Evolutionary conservation across 306 rosid genomes (phyloP).

Genomic region (Glycine tomentella): DNA sequence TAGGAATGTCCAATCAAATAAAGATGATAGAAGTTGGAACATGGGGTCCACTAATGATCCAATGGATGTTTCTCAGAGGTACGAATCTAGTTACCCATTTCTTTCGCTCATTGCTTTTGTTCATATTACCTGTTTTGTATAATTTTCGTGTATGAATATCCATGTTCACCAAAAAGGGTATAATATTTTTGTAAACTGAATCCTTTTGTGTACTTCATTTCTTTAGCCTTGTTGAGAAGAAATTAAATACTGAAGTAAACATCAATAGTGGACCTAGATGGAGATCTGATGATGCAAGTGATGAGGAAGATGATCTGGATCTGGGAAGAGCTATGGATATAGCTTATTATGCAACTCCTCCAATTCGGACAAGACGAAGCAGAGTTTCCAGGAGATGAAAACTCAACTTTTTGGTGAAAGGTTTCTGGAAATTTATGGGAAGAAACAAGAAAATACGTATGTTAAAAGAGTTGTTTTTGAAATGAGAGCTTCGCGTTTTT

Average conservation of each 20-base stretch:
- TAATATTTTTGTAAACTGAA: constrained; percentile 41
- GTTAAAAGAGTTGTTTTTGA: constrained; percentile 37
- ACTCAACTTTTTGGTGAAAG: not conserved
- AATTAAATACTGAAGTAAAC: constrained; percentile 45
- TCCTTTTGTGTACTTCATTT: constrained; percentile 21
- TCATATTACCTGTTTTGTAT: constrained; percentile 18
- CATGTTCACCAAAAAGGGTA: constrained; percentile 4
- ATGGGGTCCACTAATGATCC: constrained; percentile 59
- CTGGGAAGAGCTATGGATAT: constrained; percentile 34
- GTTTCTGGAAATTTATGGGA: constrained; percentile 34
- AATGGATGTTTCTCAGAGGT: constrained; percentile 75
- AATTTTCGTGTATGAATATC: too few relatives aligned
- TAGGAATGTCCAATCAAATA: constrained; percentile 54
- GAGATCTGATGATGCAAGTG: constrained; percentile 95
- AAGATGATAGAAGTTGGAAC: constrained; percentile 61
- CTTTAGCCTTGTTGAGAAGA: constrained; percentile 57
- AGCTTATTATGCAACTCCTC: constrained; percentile 49
- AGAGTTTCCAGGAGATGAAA: constrained; percentile 68
- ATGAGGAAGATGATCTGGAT: constrained; percentile 63
- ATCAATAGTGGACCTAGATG: constrained; percentile 78
- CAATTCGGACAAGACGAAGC: constrained; percentile 63
- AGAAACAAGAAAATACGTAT: constrained; percentile 28
- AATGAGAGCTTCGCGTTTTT: constrained; percentile 43
- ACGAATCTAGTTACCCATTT: constrained; percentile 41
- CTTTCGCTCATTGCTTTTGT: not conserved